Base-by-base conservation (phyloP, 139 green algal genomes). In the Monoraphidium neglectum region DNA sequence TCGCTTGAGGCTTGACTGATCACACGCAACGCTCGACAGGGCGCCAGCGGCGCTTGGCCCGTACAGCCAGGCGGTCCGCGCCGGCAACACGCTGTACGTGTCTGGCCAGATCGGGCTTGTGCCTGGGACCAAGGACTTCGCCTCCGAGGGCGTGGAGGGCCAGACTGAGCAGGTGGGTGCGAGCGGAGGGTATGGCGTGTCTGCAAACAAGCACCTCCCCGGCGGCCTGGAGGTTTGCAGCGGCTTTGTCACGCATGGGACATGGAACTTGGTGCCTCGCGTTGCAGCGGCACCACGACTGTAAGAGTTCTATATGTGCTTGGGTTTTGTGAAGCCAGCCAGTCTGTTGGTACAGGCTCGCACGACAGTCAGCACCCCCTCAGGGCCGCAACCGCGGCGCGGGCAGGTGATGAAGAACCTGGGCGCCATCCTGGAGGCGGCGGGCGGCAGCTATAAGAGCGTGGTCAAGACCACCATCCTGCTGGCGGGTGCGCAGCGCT, bases 381-480 rank as follows among this genome's bases (percentile, higher is more conserved):
- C n/a, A n/a, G n/a, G n/a, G n/a, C n/a, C n/a, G n/a, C n/a, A n/a
- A n/a, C n/a, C n/a, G n/a, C n/a, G n/a, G n/a, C n/a, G n/a, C n/a
- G n/a, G n/a, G 18, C 59, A 83, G 68, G 81, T 87, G 28, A 77
- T 87, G 75, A 82, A 86, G 80, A 99, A 99, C 85, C 88, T 99
- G 84, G 93, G 91, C 24, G 94, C 90, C 10, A 96, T 99, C 69
- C 83, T 99, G 2, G 85, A 90, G 46, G 95, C 87, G 26, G 91
- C 88, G 10, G 96, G 96, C 18, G 90, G 87, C 21, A 76, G 72
- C 64, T 98, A 88, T 51, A 70, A 79, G 40, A 86, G 95, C 30
- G 96, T 99, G 3, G 90, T 99, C 21, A 99, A 99, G 84, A 98
- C 95, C 4, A 99, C 94, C 33, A 95, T 99, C 68, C 86, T 99